Base-by-base conservation (phyloP, 805 yeast genomes). In the Pichia kluyveri region DNA sequence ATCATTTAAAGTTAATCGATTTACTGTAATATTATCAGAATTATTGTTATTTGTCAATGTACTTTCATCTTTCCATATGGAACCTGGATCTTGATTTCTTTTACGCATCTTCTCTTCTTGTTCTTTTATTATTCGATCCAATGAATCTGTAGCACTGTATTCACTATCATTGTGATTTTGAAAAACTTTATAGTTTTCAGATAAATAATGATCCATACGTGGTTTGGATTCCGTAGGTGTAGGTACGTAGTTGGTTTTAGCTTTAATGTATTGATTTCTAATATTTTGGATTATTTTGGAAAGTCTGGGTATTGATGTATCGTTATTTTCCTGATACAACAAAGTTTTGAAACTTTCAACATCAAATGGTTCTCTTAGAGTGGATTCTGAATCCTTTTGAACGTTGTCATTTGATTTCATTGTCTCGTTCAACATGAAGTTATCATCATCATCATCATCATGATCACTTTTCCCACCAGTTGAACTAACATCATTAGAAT, bases 341-440 rank as follows among this genome's bases (percentile, higher is more conserved):
- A 46, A n/a, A 19, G 40, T 17, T 23, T 32, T 45, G 2, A 42
- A 34, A 41, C 42, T 43, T n/a, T 41, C 42, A 8, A 30, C 18
- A 60, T 39, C 47, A 40, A 47, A 41, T 53, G 57, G n/a, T 55
- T 53, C 17, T 65, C 6, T 30, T 5, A 38, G 7, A 2, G 46
- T 42, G 5, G 37, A 32, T 2, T 45, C 43, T 4, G 38, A 34
- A 34, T 26, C 12, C n/a, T 18, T 34, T 36, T 31, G 37, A 34
- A 23, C 26, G 5, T 23, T 23, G 26, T 23, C 26, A 23, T 12
- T 15, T 34, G 8, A 14, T 10, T 15, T 12, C 31, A 5, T 30
- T 32, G 14, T 36, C 27, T 26, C 36, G 12, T 40, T 18, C 17
- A 34, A 34, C 11, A 5, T 12, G 8, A 14, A 30, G 14, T 30